Base-by-base conservation (phyloP, 805 yeast species). In the Helenozyma rhizophorensis region DNA sequence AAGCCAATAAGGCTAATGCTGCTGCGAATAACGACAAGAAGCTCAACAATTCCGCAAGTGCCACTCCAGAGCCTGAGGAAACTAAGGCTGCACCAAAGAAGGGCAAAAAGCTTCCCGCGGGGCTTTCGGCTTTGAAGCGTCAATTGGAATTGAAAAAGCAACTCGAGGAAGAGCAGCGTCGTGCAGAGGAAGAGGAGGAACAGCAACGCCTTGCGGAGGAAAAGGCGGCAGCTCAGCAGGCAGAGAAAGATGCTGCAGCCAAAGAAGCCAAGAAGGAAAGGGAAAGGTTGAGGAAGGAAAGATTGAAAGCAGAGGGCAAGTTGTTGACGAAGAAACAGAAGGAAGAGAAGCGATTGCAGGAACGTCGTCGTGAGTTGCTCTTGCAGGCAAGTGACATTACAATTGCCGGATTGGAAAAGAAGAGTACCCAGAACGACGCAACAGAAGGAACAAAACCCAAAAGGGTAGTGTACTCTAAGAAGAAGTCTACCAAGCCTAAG, bases 301-400 rank as follows among this genome's bases (percentile, higher is more conserved):
- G 86, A 65, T 77, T 93, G 58, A 86, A 85, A 65, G 93, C 96
- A 22, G 97, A 90, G 64, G 99, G 99, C 54, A 93, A 93, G 57
- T 78, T 81, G 34, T 66, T 93, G 55, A 84, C 96, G 39, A 93
- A 86, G 69, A 90, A 89, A 57, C 98, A 93, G 71, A 87, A 84
- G 64, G 96, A 88, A 61, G 95, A 88, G 58, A 84, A 85, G 66
- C 85, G 80, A 33, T 61, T 80, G 25, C 76, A 80, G 51, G 97
- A 90, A 55, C 83, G 84, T 57, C 87, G 97, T 67, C 83, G 94
- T 60, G 84, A 84, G 45, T 88, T 81, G 51, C 69, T 90, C 41
- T 71, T 90, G 45, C 80, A 80, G 38, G 66, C 88, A 22, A 83
- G 87, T 41, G 76, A 78, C 53, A 72, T 88, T 27, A 65, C 65